Conservation (phyloP, 352 stramenopile genomes). For the Globisporangium cylindrosporum region DNA sequence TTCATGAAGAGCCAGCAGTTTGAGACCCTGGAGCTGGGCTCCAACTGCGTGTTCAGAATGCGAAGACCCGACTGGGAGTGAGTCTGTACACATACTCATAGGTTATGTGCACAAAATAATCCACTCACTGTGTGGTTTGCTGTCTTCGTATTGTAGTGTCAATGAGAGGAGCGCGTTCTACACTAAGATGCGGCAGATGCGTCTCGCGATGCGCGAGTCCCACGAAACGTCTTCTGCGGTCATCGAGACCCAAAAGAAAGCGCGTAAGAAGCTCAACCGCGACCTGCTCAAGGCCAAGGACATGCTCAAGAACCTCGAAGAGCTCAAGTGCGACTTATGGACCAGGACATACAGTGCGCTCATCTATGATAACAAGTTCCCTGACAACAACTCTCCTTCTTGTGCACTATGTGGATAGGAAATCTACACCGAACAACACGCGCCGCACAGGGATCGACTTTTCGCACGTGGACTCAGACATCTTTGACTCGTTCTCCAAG, state of each 20-base stretch:
- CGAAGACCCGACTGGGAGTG: slow-evolving; percentile 63
- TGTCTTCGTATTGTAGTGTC: slow-evolving; percentile 21
- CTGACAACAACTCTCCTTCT: background rate
- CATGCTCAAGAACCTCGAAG: slow-evolving; percentile 34
- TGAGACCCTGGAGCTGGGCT: slow-evolving; percentile 36
- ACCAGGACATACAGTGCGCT: background rate
- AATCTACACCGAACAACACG: background rate
- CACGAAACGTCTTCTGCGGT: slow-evolving; percentile 22
- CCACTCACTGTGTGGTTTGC: background rate
- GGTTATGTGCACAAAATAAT: background rate
- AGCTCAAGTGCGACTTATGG: slow-evolving; percentile 26
- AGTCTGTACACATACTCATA: slow-evolving; percentile 7
- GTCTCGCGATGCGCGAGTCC: slow-evolving; percentile 41
- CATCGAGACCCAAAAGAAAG: slow-evolving; percentile 36
- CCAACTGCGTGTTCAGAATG: slow-evolving; percentile 49
- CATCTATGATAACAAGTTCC: background rate
- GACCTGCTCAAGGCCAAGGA: slow-evolving; percentile 49
- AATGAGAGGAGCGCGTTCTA: slow-evolving; percentile 43
- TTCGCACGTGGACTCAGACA: slow-evolving; percentile 53
- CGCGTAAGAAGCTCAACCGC: slow-evolving; percentile 46
- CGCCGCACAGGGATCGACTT: slow-evolving; percentile 22
- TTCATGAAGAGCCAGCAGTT: slow-evolving; percentile 34
- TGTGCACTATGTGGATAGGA: slow-evolving; percentile 4
- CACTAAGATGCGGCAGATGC: slow-evolving; percentile 50
- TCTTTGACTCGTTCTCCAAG: slow-evolving; percentile 65